These are phyloP conservation scores for Hibiscus tridactylites DNA, from an alignment of 345 rosid genomes.

Conservation along the genomic window DNA sequence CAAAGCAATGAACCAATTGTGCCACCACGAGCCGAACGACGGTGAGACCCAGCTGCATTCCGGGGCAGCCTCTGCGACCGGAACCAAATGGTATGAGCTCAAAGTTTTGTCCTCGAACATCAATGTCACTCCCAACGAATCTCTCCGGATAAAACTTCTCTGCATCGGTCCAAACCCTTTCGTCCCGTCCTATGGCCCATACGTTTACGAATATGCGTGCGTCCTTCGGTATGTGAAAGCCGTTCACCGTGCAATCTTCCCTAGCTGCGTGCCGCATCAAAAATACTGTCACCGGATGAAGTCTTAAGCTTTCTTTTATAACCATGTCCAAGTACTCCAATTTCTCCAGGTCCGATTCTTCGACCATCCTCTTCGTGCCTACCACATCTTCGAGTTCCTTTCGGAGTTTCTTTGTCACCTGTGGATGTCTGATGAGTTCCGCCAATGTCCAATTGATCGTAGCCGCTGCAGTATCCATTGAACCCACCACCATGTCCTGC, in stretches of 20 bases:
- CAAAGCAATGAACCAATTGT: conserved; percentile 45
- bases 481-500: background rate
- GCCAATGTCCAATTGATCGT: conserved; percentile 26
- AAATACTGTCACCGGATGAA: background rate
- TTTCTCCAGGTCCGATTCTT: background rate
- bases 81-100: background rate
- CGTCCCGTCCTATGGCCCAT: background rate
- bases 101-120: background rate
- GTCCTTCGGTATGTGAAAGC: background rate
- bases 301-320: background rate
- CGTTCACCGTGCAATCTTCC: background rate
- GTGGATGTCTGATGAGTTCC: conserved; percentile 29
- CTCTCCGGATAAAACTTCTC: background rate
- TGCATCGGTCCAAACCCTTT: background rate
- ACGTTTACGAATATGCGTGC: background rate
- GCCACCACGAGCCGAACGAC: conserved; percentile 24
- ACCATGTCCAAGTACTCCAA: background rate
- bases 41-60: conserved; percentile 16
- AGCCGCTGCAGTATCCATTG: conserved; percentile 17
- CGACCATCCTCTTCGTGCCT: background rate
- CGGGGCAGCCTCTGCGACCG: background rate
- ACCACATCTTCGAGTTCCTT: background rate
- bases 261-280: background rate
- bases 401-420: conserved; percentile 19
- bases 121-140: background rate